These are phyloP conservation scores for Spergularia azorica DNA, from an alignment of 179 eudicot genomes.

Conservation along the genomic window DNA sequence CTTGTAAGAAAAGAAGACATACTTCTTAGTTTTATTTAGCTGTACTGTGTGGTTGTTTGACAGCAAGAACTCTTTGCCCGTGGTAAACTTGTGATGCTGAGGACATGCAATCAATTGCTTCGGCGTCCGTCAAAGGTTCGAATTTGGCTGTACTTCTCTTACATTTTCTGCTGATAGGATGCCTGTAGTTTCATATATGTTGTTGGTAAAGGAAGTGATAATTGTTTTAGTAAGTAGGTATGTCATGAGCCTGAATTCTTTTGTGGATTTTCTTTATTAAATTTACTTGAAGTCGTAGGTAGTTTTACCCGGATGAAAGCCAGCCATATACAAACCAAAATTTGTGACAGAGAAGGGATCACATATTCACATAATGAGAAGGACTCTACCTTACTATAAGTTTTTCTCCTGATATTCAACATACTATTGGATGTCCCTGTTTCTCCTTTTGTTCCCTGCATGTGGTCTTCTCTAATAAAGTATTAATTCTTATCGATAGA, in stretches of 20 bases:
- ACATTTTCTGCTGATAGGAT: neutral
- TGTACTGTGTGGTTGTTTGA: constrained; percentile 23
- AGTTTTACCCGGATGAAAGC: too few species aligned
- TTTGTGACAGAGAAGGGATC: too few species aligned
- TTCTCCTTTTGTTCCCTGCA: too few species aligned
- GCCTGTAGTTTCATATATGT: constrained; percentile 5
- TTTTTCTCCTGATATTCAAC: too few species aligned
- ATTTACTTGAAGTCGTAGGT: too few species aligned
- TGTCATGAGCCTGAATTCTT: neutral
- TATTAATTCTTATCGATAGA: too few species aligned
- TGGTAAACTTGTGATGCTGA: constrained; percentile 97
- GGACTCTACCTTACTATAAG: too few species aligned
- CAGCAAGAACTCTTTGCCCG: constrained; percentile 97
- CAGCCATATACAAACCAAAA: too few species aligned
- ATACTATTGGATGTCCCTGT: too few species aligned
- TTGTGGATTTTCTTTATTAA: neutral
- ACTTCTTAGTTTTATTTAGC: constrained; percentile 17
- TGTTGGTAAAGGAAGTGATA: neutral
- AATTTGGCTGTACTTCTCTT: constrained; percentile 9
- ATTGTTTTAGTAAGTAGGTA: constrained; percentile 1
- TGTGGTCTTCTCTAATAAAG: too few species aligned
- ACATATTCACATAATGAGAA: too few species aligned
- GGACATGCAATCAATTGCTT: constrained; percentile 99
- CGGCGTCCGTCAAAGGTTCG: constrained; percentile 96
- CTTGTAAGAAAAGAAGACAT: neutral